Evolutionary conservation across 176 grass and related monocot genomes (phyloP).

Genomic region (Avena eriantha): DNA sequence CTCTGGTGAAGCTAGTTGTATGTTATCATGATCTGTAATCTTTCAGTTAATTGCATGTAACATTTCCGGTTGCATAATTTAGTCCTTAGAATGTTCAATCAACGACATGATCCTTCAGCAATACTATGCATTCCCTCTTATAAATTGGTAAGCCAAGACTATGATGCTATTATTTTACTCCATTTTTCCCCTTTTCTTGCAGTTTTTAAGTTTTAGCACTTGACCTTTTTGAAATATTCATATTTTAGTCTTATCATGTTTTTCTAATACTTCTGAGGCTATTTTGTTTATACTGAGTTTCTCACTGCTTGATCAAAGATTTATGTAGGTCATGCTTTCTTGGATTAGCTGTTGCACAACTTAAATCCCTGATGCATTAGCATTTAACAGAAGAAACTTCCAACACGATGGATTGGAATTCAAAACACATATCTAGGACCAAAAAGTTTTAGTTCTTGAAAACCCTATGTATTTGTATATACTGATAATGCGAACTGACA

Average conservation of each 20-base stretch:
- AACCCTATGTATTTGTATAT: not conserved
- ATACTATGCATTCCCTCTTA: not conserved
- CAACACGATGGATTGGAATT: conserved; percentile 25
- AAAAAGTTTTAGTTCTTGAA: not conserved
- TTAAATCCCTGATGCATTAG: not conserved
- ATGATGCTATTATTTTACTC: not conserved
- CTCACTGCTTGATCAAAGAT: not conserved
- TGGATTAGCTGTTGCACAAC: conserved; percentile 14
- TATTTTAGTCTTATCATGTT: not conserved
- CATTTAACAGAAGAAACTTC: not conserved
- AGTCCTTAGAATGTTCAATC: not conserved
- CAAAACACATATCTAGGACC: not conserved
- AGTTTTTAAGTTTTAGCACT: not conserved
- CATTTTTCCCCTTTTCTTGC: conserved; percentile 10
- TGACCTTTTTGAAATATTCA: not conserved
- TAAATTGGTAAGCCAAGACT: not conserved
- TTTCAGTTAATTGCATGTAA: not conserved
- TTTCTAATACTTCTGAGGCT: not conserved
- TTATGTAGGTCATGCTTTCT: not conserved
- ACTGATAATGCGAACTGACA: conserved; percentile 13
- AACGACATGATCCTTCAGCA: not conserved
- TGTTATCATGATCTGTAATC: not conserved
- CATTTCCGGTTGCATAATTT: not conserved
- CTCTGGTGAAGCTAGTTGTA: conserved; percentile 3
- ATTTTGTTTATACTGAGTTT: not conserved